A percentile compares a stretch with the other conserved stretches of the same genome.
These are phyloP conservation scores for Annulohypoxylon moriforme DNA, from an alignment of 495 filamentous ascomycete genomes.

Conservation along the genomic window DNA sequence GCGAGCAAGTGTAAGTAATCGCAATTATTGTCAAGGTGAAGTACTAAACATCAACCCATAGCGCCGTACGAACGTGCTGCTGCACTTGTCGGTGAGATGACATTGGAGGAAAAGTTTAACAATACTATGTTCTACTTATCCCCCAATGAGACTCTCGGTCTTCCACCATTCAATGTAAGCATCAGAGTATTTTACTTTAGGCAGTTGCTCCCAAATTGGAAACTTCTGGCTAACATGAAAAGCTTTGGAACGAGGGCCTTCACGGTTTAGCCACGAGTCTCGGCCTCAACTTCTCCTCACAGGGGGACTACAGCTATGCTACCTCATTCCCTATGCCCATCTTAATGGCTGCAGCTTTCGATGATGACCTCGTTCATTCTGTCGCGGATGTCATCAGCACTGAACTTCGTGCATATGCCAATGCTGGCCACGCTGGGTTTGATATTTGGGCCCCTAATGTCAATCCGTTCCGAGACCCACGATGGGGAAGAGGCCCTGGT, in stretches of 20 bases:
- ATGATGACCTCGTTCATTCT: background rate
- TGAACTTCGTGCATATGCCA: constrained; percentile 5
- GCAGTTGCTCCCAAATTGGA: background rate
- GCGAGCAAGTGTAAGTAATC: background rate
- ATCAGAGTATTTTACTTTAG: background rate
- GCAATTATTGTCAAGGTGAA: background rate
- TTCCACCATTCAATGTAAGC: background rate
- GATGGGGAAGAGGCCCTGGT: constrained; percentile 11
- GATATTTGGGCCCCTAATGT: constrained; percentile 4
- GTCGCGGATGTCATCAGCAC: constrained; percentile 4
- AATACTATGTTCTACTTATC: constrained; percentile 4
- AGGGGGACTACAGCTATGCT: background rate
- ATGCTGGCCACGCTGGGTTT: constrained; percentile 1
- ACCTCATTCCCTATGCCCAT: constrained; percentile 10
- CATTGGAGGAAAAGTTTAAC: background rate
- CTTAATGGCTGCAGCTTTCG: constrained; percentile 1
- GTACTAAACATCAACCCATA: background rate
- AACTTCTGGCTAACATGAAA: background rate
- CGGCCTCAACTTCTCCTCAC: background rate
- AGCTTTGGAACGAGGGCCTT: constrained; percentile 6
- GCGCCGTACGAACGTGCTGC: background rate
- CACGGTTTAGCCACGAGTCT: background rate
- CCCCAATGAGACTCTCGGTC: background rate
- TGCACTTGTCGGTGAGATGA: background rate
- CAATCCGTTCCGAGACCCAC: constrained; percentile 5